These are phyloP conservation scores for Paramecium primaurelia DNA, from an alignment of 73 alveolate genomes.

Conservation along the genomic window DNA sequence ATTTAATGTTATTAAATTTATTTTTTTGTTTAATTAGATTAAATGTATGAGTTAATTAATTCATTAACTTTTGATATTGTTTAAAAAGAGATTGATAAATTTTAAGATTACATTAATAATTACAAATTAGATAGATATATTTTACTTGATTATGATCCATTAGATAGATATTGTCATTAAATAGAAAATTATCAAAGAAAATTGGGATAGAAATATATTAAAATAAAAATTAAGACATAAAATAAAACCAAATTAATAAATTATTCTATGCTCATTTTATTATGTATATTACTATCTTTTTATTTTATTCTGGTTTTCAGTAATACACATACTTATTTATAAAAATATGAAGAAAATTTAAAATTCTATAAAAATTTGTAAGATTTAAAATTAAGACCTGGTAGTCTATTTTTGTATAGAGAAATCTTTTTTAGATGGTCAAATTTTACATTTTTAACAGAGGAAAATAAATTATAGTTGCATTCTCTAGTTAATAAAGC, in stretches of 20 bases:
- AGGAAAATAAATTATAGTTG: background rate
- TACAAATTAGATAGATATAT: background rate
- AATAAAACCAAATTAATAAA: background rate
- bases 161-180: background rate
- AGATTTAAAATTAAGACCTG: background rate
- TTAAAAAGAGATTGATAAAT: background rate
- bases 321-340: background rate
- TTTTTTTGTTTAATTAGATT: background rate
- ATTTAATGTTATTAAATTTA: background rate
- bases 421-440: conserved; percentile 2
- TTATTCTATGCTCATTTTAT: background rate
- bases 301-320: background rate
- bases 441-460: background rate
- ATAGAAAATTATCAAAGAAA: background rate
- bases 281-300: background rate
- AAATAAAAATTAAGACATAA: background rate
- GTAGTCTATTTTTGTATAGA: background rate
- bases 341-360: background rate
- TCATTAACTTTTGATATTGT: background rate
- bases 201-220: background rate
- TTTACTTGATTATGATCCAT: background rate
- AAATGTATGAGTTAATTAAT: background rate
- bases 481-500: background rate
- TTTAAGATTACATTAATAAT: background rate
- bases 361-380: background rate